Base-by-base conservation (phyloP, 2,329 filamentous ascomycete species). In the Torrubiellomyces zombiae region DNA sequence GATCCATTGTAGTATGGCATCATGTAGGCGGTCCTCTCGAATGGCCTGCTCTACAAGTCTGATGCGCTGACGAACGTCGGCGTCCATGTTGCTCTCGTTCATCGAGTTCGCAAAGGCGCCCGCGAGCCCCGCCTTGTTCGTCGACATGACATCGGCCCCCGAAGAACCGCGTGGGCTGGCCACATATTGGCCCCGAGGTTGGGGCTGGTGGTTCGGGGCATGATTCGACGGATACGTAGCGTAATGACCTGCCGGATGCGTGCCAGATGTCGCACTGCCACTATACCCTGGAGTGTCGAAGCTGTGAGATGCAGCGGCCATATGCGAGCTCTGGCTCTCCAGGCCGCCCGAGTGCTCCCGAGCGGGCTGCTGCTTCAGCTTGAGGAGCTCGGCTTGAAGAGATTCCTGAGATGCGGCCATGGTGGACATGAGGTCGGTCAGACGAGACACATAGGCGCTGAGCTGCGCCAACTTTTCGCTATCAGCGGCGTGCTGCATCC, bases 401-500 rank as follows among this genome's bases (percentile, higher is more conserved):
- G 76, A 64, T 4, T 65, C 53, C 49, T 85, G 78, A 2, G 66
- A 63, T 5, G 67, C 53, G 5, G 72, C 72, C 72, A 86, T 73
- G 9, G 65, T 65, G 19, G 70, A 67, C 14, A 86, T 62, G 21
- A 73, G 79, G 33, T 75, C 68, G 3, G 72, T 67, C 29, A 85
- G 58, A 14, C 67, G 64, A 16, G 63, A 64, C 4, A 81, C 70
- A 16, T 79, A 62, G 9, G 63, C 60, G 6, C 73, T 62, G n/a
- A 86, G 60, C 39, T 79, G 67, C 27, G 78, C 69, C 29, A 85
- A 75, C 60, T 83, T 83, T 35, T 58, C 55, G 26, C 50, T 54
- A 28, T 72, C 64, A 4, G 54, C 53, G 5, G 45, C 45, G 16
- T 59, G 56, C 27, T 63, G 62, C n/a, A 53, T 52, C 34, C 60